Evolutionary conservation across 1,284 basidiomycete genomes (phyloP), one percentile per base, ranked within the genome.

Genomic region (Sporisorium reilianum): DNA sequence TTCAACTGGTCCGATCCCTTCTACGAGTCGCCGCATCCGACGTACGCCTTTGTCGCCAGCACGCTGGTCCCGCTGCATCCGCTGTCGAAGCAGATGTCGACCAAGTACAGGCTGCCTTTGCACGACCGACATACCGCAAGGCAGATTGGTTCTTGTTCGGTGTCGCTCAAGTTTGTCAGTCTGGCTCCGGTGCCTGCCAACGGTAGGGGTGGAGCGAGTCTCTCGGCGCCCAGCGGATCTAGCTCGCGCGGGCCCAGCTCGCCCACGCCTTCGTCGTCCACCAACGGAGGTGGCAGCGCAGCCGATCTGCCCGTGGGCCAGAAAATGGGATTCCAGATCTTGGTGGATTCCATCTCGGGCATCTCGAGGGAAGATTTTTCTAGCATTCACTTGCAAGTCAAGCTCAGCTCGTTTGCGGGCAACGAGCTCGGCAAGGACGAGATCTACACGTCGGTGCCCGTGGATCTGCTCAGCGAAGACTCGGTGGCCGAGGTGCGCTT

Each of bases 1-100:
- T 96, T 98, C 86, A 93, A 93, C 41, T 91, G 92, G 40, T 92
- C 94, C 73, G 93, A 95, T 84, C 92, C 94, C 1, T 99, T 98
- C 87, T 95, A 93, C 85, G 79, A 82, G 56, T 45, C 63, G 5
- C 72, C 91, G 71, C 95, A 92, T 84, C 75, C 79, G 2, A 42
- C 66, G 0, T 81, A 69, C 53, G 70, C 67, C 11, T 96, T 95
- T 85, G 91, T 98, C 60, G 97, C 95, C 48, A 68, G 92, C 72
- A 91, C 93, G 0, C 85, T 92, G 22, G 88, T 96, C 54, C 93
- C 94, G 3, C 88, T 99, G 26, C 89, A 91, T 0, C 91, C 94
- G 5, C 88, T 99, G 32, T 90, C 90, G 14, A 90, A 92, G 41
- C 89, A 91, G 55, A 86, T 75, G 14, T 67, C 75, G 26, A 55